These are phyloP conservation scores for Rhodosporidiobolus sp. DNA, from an alignment of 768 basidiomycete species.

Conservation along the genomic window DNA sequence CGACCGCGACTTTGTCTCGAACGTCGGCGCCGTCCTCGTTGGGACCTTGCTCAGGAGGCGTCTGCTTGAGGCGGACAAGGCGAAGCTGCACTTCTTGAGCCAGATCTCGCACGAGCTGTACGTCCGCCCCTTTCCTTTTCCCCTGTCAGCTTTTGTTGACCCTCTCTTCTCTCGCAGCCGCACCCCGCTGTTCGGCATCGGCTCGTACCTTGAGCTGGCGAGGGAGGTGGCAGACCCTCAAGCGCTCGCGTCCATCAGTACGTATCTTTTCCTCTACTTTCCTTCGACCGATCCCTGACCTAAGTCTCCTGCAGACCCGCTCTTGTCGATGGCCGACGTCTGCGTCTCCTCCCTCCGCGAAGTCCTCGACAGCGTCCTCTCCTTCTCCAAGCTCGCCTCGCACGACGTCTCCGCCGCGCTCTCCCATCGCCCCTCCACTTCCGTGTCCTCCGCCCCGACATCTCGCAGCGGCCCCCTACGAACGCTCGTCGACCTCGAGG, in stretches of 20 bases:
- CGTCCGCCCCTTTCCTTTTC: no score
- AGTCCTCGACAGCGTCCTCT: neutral
- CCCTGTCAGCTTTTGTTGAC: no score
- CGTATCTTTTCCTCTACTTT: neutral
- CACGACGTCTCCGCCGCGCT: neutral
- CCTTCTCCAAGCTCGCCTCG: constrained; percentile 5
- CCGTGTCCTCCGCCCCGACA: neutral
- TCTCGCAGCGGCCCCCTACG: neutral
- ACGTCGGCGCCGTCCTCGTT: constrained; percentile 40
- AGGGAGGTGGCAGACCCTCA: neutral
- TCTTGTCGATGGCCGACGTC: constrained; percentile 20
- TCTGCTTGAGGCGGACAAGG: constrained; percentile 42
- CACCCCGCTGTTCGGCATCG: constrained; percentile 44
- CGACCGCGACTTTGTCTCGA: constrained; percentile 35
- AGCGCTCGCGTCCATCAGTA: neutral
- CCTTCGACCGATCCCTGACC: neutral
- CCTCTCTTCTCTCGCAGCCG: neutral
- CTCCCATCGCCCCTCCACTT: neutral
- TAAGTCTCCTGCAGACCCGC: constrained; percentile 5
- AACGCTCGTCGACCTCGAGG: neutral
- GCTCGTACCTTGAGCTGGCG: constrained; percentile 40
- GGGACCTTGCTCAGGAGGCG: constrained; percentile 36
- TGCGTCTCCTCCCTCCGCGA: neutral
- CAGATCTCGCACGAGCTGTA: constrained; percentile 45
- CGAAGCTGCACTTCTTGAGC: constrained; percentile 45